phyloP scores from a whole-genome alignment of 1,284 basidiomycete species.

The Ganoderma multipileum region DNA sequence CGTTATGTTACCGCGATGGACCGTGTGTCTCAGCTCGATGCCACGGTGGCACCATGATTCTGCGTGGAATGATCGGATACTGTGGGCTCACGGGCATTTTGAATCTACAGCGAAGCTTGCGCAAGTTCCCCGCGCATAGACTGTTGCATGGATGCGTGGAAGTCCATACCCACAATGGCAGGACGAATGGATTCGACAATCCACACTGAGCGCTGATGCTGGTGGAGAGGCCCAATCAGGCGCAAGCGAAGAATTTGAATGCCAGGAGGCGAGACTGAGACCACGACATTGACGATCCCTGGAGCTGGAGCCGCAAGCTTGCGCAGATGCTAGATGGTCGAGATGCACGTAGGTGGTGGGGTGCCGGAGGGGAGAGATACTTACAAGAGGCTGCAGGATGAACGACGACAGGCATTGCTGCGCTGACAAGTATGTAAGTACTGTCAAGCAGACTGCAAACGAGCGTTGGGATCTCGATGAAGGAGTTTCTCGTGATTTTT shows the following conservation, averaged over 20 bases:
- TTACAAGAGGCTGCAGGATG: background rate
- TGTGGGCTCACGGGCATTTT: background rate
- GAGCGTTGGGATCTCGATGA: background rate
- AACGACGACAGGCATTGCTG: background rate
- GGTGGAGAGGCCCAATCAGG: background rate
- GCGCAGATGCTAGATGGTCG: background rate
- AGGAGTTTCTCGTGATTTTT: conserved; percentile 5
- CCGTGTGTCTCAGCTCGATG: background rate
- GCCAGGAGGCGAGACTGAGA: background rate
- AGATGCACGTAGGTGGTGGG: background rate
- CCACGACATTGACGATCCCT: background rate
- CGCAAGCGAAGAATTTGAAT: background rate
- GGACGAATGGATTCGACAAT: background rate
- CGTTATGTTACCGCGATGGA: background rate
- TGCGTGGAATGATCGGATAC: background rate
- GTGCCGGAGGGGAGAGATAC: conserved; percentile 1
- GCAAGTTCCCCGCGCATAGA: background rate
- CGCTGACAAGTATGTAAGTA: background rate
- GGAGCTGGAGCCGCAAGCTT: background rate
- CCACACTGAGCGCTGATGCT: background rate
- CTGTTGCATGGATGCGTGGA: background rate
- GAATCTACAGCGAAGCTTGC: no score
- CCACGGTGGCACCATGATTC: background rate
- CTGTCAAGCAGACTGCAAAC: background rate
- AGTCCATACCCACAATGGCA: background rate